These are phyloP conservation scores for Calonectria crousiana DNA, from an alignment of 2,329 filamentous ascomycete species.

Conservation along the genomic window DNA sequence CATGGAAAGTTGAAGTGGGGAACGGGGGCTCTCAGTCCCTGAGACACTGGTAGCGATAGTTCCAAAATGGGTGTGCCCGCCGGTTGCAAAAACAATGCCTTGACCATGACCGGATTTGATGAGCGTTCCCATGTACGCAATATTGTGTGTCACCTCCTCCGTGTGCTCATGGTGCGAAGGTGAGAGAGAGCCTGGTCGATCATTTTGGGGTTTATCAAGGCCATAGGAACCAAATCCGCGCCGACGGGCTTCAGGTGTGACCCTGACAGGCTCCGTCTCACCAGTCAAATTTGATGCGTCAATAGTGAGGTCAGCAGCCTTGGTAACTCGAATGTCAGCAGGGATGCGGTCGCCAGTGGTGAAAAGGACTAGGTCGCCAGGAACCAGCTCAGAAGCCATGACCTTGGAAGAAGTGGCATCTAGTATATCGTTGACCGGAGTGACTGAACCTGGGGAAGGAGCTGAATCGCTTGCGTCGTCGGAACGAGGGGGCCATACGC, in stretches of 20 bases:
- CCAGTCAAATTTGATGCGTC: slow-evolving; percentile 98
- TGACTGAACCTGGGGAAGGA: slow-evolving; percentile 61
- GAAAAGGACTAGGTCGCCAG: slow-evolving; percentile 92
- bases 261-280: slow-evolving; percentile 92
- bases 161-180: slow-evolving; percentile 67
- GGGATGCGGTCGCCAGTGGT: slow-evolving; percentile 97
- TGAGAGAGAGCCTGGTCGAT: slow-evolving; percentile 56
- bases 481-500: slow-evolving; percentile 61
- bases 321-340: slow-evolving; percentile 93
- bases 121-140: slow-evolving; percentile 98
- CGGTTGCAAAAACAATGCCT: slow-evolving; percentile 97
- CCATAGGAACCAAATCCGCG: slow-evolving; percentile 45
- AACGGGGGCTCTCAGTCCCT: slow-evolving; percentile 94
- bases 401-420: slow-evolving; percentile 86
- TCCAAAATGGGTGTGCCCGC: slow-evolving; percentile 93
- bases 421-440: slow-evolving; percentile 72
- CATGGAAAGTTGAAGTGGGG: slow-evolving; percentile 95
- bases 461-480: slow-evolving; percentile 60
- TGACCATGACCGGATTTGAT: slow-evolving; percentile 96
- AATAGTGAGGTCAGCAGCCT: slow-evolving; percentile 89
- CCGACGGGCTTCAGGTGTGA: slow-evolving; percentile 73
- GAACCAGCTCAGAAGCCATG: slow-evolving; percentile 87
- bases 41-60: slow-evolving; percentile 95
- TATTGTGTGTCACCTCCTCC: slow-evolving; percentile 81
- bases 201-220: slow-evolving; percentile 45